Conservation (phyloP, 2,329 filamentous ascomycete genomes). For the Colletotrichum euphorbiae region DNA sequence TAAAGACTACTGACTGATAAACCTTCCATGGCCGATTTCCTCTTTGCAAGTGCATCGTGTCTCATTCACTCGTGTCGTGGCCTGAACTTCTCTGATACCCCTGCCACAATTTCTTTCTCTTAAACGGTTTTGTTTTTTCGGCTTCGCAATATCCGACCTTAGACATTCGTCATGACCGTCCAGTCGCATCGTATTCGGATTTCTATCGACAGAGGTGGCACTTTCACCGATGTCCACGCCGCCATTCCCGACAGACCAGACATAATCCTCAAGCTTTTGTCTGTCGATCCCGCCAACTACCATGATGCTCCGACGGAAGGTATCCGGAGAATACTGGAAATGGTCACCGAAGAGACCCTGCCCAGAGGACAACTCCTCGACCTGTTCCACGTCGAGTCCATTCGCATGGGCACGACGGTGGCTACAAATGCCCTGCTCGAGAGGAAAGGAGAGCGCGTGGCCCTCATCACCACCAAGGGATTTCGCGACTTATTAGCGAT, state of each 20-base stretch:
- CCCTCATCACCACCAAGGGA: conserved; percentile 77
- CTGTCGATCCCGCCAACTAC: conserved; percentile 78
- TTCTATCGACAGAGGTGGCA: conserved; percentile 54
- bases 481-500: conserved; percentile 80
- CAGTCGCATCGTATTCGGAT: conserved; percentile 48
- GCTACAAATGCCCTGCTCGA: conserved; percentile 83
- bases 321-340: conserved; percentile 64
- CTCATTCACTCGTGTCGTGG: conserved; percentile 1
- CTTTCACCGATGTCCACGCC: conserved; percentile 78
- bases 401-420: conserved; percentile 85
- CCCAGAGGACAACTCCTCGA: conserved; percentile 51
- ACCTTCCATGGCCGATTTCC: background rate
- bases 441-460: conserved; percentile 77
- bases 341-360: conserved; percentile 47
- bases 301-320: conserved; percentile 79
- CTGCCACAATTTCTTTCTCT: background rate
- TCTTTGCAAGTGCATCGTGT: background rate
- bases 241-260: conserved; percentile 74
- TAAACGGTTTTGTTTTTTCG: background rate
- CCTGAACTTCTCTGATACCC: conserved; percentile 16
- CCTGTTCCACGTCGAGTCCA: conserved; percentile 65
- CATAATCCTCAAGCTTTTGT: conserved; percentile 77
- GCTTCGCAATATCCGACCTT: conserved; percentile 18
- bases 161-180: conserved; percentile 41
- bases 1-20: conserved; percentile 6